Evolutionary conservation across 345 rosid species (phyloP).

Genomic region (Gossypium anomalum): DNA sequence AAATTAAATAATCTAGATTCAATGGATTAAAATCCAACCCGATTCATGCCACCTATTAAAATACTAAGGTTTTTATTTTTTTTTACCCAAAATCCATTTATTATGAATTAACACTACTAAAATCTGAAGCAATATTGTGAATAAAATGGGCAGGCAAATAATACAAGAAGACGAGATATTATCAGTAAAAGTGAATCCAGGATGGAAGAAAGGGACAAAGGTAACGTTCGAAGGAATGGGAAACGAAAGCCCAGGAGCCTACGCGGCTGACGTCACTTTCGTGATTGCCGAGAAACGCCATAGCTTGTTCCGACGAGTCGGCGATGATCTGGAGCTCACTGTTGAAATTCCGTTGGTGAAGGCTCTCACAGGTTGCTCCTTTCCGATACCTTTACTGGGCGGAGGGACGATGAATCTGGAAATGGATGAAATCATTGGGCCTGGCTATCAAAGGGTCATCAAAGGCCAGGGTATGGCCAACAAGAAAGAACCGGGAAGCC

Average conservation of each 20-base stretch:
- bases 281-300: conserved; percentile 59
- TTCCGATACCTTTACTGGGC: conserved; percentile 53
- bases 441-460: conserved; percentile 45
- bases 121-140: neutral
- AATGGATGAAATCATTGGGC: conserved; percentile 49
- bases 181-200: conserved; percentile 70
- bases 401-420: conserved; percentile 37
- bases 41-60: no score
- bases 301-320: conserved; percentile 47
- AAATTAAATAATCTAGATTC: no score
- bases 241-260: conserved; percentile 52
- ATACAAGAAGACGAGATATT: conserved; percentile 59
- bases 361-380: conserved; percentile 58
- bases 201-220: conserved; percentile 79
- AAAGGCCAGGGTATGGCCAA: conserved; percentile 69
- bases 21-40: no score
- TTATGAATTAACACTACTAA: neutral
- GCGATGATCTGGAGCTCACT: conserved; percentile 56
- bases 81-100: no score
- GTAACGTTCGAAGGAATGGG: conserved; percentile 79
- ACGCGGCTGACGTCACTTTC: conserved; percentile 64
- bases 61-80: no score
- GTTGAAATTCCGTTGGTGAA: conserved; percentile 54
- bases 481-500: conserved; percentile 41
- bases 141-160: conserved; percentile 31